Conservation (phyloP, 805 yeast species). For the Yamadazyma paraphyllophila region DNA sequence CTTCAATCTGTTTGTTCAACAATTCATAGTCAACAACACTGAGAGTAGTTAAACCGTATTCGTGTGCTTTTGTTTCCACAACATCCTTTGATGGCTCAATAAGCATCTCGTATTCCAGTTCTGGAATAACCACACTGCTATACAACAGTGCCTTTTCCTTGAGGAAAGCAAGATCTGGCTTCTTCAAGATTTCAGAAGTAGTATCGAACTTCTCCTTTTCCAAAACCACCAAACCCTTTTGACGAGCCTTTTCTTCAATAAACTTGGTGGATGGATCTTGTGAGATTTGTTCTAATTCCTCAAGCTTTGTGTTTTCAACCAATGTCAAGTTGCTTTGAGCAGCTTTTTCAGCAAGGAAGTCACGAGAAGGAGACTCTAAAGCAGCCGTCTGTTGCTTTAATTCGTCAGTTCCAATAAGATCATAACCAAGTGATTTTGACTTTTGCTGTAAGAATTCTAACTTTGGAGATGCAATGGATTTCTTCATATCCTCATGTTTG, state of each 20-base stretch:
- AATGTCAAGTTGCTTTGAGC: conserved; percentile 10
- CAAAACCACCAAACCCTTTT: conserved; percentile 10
- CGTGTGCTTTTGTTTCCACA: conserved; percentile 15
- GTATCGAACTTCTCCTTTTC: conserved; percentile 7
- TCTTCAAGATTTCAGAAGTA: background rate
- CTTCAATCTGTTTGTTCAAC: conserved; percentile 10
- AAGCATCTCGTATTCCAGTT: conserved; percentile 10
- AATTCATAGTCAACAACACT: conserved; percentile 6
- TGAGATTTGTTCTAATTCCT: background rate
- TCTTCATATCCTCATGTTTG: conserved; percentile 9
- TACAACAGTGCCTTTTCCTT: conserved; percentile 16
- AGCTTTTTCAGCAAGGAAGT: conserved; percentile 24
- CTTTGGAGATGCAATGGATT: conserved; percentile 14
- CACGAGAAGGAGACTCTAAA: conserved; percentile 19
- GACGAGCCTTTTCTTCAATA: conserved; percentile 12
- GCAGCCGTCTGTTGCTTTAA: background rate
- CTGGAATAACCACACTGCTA: conserved; percentile 14
- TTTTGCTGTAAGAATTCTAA: conserved; percentile 9
- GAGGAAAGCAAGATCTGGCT: conserved; percentile 18
- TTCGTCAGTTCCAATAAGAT: conserved; percentile 8
- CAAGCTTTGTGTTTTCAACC: background rate
- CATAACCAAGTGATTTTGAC: conserved; percentile 12
- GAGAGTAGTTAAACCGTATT: conserved; percentile 6
- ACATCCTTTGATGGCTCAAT: conserved; percentile 16
- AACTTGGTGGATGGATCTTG: conserved; percentile 18